phyloP scores from a whole-genome alignment of 192 early-diverging fungal species.

The Phlyctochytrium arcticum region DNA sequence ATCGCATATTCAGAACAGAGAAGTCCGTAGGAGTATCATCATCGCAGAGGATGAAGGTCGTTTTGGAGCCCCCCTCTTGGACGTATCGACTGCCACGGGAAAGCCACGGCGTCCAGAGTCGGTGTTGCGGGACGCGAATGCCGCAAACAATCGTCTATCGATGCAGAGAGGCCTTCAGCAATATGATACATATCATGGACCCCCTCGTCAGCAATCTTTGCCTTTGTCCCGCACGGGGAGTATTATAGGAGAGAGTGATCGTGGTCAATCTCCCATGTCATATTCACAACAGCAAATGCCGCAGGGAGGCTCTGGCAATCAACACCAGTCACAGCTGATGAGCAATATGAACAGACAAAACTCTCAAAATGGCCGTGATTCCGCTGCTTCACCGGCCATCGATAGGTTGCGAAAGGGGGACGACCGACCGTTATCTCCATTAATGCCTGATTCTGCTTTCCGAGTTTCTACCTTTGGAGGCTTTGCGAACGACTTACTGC shows the following conservation, averaged over 20 bases:
- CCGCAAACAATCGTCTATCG: not conserved
- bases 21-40: conserved; percentile 17
- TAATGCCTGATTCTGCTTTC: not conserved
- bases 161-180: not conserved
- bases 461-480: not conserved
- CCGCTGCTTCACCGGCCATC: too few relatives aligned
- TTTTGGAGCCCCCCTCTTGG: conserved; percentile 17
- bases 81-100: conserved; percentile 1
- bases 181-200: not conserved
- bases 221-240: not conserved
- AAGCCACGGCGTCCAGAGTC: not conserved
- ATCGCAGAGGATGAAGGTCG: conserved; percentile 24
- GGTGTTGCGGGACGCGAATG: not conserved
- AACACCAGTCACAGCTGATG: too few relatives aligned
- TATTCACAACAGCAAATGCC: too few relatives aligned
- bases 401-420: too few relatives aligned
- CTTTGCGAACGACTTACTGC: not conserved
- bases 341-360: not conserved
- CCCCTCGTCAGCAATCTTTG: not conserved
- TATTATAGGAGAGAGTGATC: too few relatives aligned
- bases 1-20: conserved; percentile 11
- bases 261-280: too few relatives aligned
- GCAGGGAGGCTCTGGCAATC: too few relatives aligned
- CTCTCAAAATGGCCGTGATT: not conserved
- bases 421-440: too few relatives aligned